phyloP scores from a whole-genome alignment of 495 filamentous ascomycete species.

The Endocarpon pusillum region DNA sequence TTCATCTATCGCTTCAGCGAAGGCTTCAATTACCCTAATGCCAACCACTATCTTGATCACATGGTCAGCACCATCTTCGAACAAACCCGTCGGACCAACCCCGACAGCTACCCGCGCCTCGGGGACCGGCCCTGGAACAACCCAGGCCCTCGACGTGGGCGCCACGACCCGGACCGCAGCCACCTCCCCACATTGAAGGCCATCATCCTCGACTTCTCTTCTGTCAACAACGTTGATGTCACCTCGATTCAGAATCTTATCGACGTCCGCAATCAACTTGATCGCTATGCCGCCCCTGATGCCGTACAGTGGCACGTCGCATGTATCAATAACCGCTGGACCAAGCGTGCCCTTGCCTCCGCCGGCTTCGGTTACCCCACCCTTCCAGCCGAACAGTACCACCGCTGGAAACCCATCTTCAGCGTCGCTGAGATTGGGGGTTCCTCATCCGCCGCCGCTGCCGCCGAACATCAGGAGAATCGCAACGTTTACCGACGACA shows the following conservation, averaged over 20 bases:
- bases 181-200: constrained; percentile 66
- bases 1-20: constrained; percentile 98
- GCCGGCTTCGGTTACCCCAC: constrained; percentile 87
- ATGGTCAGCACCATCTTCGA: constrained; percentile 59
- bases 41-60: constrained; percentile 74
- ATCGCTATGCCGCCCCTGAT: constrained; percentile 68
- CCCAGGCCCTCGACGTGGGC: constrained; percentile 54
- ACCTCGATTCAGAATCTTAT: constrained; percentile 91
- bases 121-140: constrained; percentile 97
- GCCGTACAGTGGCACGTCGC: constrained; percentile 93
- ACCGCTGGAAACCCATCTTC: constrained; percentile 92
- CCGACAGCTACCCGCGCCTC: constrained; percentile 35
- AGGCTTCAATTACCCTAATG: constrained; percentile 93
- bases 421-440: constrained; percentile 82
- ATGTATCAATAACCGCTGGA: constrained; percentile 91
- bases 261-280: constrained; percentile 93
- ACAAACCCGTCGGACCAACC: constrained; percentile 62
- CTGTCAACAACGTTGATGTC: constrained; percentile 91
- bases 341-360: constrained; percentile 80
- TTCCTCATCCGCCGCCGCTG: constrained; percentile 43
- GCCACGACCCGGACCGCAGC: constrained; percentile 29
- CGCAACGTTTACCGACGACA: constrained; percentile 32
- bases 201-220: constrained; percentile 86
- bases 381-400: constrained; percentile 30
- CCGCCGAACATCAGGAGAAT: constrained; percentile 39